A percentile compares a stretch with the other conserved stretches of the same genome.
These are phyloP conservation scores for Annulohypoxylon stygium DNA, from an alignment of 495 filamentous ascomycete species.

Conservation along the genomic window DNA sequence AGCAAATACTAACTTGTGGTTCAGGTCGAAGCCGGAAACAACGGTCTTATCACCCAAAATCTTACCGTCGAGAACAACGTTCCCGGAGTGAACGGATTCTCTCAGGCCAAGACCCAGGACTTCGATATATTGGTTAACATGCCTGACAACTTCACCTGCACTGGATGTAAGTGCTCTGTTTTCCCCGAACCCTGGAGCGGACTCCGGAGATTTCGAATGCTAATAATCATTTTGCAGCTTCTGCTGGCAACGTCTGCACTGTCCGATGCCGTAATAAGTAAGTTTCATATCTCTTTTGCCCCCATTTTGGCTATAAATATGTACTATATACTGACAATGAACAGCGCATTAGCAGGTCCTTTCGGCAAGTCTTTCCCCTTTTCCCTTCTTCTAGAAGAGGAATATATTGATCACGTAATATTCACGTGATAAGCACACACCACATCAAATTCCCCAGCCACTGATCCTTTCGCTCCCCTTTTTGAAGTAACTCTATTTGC, in stretches of 20 bases:
- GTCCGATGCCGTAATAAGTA: conserved; percentile 66
- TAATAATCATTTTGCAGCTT: conserved; percentile 46
- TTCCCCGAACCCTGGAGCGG: background rate
- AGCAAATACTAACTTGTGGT: conserved; percentile 9
- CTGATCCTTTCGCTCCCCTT: background rate
- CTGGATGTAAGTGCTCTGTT: conserved; percentile 49
- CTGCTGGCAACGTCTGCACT: conserved; percentile 67
- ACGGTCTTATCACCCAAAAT: conserved; percentile 57
- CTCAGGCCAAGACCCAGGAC: conserved; percentile 59
- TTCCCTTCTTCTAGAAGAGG: background rate
- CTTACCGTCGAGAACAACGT: conserved; percentile 61
- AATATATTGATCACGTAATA: background rate
- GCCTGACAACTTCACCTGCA: conserved; percentile 57
- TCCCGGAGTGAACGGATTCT: conserved; percentile 61
- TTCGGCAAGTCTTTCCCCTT: conserved; percentile 58
- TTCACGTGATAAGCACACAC: background rate
- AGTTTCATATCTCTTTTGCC: background rate
- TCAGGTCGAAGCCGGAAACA: conserved; percentile 58
- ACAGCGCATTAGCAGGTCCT: conserved; percentile 63
- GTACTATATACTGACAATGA: background rate
- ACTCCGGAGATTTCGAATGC: background rate
- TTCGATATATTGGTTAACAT: conserved; percentile 62
- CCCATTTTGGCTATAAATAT: background rate
- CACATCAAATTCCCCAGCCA: background rate
- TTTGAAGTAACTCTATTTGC: background rate